Base-by-base conservation (phyloP, 371 early-diverging fungal species). In the Rhizopus delemar region DNA sequence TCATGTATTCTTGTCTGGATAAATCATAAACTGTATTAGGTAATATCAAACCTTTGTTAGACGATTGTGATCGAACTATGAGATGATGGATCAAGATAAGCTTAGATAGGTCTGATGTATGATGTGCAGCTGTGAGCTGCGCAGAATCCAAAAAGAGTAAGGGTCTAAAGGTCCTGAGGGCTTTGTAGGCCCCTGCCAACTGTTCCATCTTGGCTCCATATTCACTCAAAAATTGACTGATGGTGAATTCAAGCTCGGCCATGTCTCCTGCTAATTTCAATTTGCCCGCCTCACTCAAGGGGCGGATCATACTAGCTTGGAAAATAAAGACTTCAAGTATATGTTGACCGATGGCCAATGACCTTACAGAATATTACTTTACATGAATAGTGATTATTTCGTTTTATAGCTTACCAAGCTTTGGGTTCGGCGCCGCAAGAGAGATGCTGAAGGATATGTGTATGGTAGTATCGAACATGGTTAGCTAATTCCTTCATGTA, bases 211-310 rank as follows among this genome's bases (percentile, higher is more conserved):
- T 80, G 56, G 80, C 65, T 7, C 83, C 82, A 69, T 73, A 73
- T 45, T 78, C 78, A 39, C 73, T 76, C 41, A 72, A 31, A 45
- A 86, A 73, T 56, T 85, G 85, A 57, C 72, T 84, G 12, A 86
- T 59, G 1, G 74, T 77, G 65, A 84, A 87, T 58, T 90, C 90
- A 22, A 90, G 62, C 59, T 88, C 87, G n/a, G 87, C 83, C 82
- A 90, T 81, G 60, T 90, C 90, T 16, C 77, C 73, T 43, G 87
- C 82, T 32, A 90, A 63, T 51, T 82, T 78, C 41, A 87, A 66
- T 66, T 87, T 86, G 41, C 87, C 86, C 4, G 66, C 66, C 51
- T 88, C 88, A 52, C 75, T 84, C 35, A 85, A 57, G 8, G 87
- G 85, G 9, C 82, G 76, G n/a, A 82, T 73, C 3, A 86, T 33